Base-by-base conservation (phyloP, 345 rosid genomes). In the Pistacia integerrima region DNA sequence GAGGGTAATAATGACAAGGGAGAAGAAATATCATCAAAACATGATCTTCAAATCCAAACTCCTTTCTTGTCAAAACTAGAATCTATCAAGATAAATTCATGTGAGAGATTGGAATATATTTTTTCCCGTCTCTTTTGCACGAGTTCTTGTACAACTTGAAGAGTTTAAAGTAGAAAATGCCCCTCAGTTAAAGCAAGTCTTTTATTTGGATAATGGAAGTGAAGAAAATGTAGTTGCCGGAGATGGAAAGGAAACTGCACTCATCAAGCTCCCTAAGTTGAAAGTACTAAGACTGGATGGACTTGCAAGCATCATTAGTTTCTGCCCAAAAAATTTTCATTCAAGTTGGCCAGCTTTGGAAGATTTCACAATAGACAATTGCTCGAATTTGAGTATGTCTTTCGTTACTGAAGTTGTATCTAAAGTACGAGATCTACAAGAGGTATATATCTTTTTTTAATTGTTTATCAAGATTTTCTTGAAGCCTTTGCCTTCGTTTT, bases 251-350 rank as follows among this genome's bases (percentile, higher is more conserved):
- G 73, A 16, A 30, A 30, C 2, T 30, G 33, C 33, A 30, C 33
- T 30, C 57, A 35, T 51, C 61, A 8, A 20, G 61, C 22, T 69
- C 20, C 73, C 73, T 0, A 52, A 69, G 41, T 69, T 69, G 52
- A 69, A 30, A 30, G 33, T 30, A 30, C 33, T 30, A 33, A 69
- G 4, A 52, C 14, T 30, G 8, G 1, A 6, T n/a, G 2, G 8
- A 30, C 33, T 1, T 30, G 33, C 2, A 30, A 30, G 2, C 59
- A 14, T 69, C 4, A 69, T 54, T 38, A 28, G 38, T 20, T 69
- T 69, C 3, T 69, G 48, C 17, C 36, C 57, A 7, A 20, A 52
- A 52, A 16, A 54, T 12, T 33, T 52, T 16, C 1, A 3, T 35
- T 18, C 44, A 51, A 8, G 46, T 14, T 69, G 56, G 35, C 59